Conservation (phyloP, 306 rosid species). For the Casuarina cunninghamiana region DNA sequence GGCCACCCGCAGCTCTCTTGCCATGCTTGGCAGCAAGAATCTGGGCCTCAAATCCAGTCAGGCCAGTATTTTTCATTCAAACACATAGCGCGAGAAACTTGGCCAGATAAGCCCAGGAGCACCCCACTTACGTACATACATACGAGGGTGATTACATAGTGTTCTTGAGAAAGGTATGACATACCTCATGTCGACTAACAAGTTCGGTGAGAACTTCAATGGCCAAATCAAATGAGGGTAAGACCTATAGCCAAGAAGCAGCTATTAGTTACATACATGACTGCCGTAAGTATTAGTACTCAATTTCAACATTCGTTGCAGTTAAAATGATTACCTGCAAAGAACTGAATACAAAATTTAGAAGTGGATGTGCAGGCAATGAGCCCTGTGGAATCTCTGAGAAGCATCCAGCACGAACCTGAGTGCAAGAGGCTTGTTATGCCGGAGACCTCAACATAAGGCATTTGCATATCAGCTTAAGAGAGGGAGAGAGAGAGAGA, state of each 20-base stretch:
- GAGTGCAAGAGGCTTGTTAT: conserved; percentile 32
- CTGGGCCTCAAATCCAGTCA: background rate
- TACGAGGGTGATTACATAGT: background rate
- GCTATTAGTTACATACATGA: conserved; percentile 22
- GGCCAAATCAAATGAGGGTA: conserved; percentile 79
- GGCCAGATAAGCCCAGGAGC: background rate
- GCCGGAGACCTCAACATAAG: conserved; percentile 16
- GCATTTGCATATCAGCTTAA: background rate
- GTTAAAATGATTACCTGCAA: conserved; percentile 59
- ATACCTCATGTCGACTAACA: conserved; percentile 91
- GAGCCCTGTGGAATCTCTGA: conserved; percentile 79
- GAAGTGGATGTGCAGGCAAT: conserved; percentile 82
- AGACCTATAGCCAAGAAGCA: conserved; percentile 53
- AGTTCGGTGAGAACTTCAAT: conserved; percentile 95
- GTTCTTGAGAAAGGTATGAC: conserved; percentile 26
- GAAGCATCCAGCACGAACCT: conserved; percentile 97
- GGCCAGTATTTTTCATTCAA: conserved; percentile 8
- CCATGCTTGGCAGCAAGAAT: background rate
- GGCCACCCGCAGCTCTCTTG: background rate
- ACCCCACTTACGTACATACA: background rate
- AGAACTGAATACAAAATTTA: conserved; percentile 78
- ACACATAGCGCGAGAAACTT: background rate
- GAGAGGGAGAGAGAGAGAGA: conserved; percentile 5
- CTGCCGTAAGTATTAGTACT: conserved; percentile 10
- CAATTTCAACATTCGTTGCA: conserved; percentile 23